Evolutionary conservation across 768 basidiomycete species (phyloP), one percentile per base, ranked within the genome.

Genomic region (Xerocomellus chrysenteron): DNA sequence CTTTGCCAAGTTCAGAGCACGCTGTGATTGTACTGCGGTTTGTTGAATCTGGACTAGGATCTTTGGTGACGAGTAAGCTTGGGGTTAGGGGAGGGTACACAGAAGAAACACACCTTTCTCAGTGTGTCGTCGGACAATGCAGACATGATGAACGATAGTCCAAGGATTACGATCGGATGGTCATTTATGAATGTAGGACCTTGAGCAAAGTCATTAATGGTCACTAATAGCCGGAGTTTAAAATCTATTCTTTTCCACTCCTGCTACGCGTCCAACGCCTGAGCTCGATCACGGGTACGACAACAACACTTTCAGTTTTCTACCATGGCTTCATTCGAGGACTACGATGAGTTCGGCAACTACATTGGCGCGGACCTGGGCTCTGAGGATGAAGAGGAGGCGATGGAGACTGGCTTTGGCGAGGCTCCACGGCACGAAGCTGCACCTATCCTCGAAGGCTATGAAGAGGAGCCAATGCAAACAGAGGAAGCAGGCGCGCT

Each of bases 281-380:
- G 24, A 48, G 19, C 41, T 55, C 47, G 30, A 61, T 52, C 57
- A 41, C 60, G 50, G 16, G 43, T 28, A 55, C 47, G n/a, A 44
- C 39, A 36, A 50, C 50, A 26, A 24, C 51, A 16, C 44, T 35
- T 36, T 40, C 47, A 51, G 10, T 51, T 47, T 32, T 50, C 37
- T 37, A 60, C 51, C 46, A 84, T 84, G 83, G 81, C 79, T 40
- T 84, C 83, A 30, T 75, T 82, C 56, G 80, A 92, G 63, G 90
- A 92, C 70, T 92, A 92, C 66, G 90, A 92, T 66, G 91, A 98
- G 76, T 96, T 96, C 68, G 95, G 94, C 63, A 98, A 97, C 80
- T 97, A 98, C 75, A 95, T 98, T 70, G 95, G 94, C 58, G 93
- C 86, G 26, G 95, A 96, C 78, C 77, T 96, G 47, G 93, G 91